Evolutionary conservation across 805 yeast genomes (phyloP), one percentile per base, ranked within the genome.

Genomic region (Kodamaea kaohsiungensis): DNA sequence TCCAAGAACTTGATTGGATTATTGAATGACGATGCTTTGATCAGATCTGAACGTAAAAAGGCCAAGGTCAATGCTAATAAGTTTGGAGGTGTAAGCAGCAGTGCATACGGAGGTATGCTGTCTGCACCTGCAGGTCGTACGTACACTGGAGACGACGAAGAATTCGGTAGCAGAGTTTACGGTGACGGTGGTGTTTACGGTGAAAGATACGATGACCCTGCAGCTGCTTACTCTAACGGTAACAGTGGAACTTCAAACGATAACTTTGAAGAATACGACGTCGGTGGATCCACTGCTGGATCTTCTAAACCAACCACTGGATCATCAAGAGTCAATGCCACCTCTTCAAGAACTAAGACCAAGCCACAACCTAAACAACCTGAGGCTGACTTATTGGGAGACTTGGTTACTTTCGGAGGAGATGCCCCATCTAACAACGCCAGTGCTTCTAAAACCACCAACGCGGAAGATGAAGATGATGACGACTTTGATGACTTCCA

Each of bases 401-500:
- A 76, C 54, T 71, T 75, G 61, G 59, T 81, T 56, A 10, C 43
- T 3, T 39, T 39, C 17, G 43, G 43, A 10, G 45, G 19, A 30
- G 75, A 78, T 27, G 77, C 80, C 56, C 81, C 73, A 51, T 72
- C 67, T 4, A 19, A 22, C 45, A 59, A 62, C 8, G 52, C 68
- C 25, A 59, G 65, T 8, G 49, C 65, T 39, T 42, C 64, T n/a
- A 43, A 65, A 8, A 54, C 69, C 22, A 50, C 60, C 10, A 59
- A 59, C 10, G 56, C 57, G 3, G 55, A 55, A 12, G 69, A 67
- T 5, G 83, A 79, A 8, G 88, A 81, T 53, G 91, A 84, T 53
- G 90, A 87, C 58, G 95, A 88, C 42, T 89, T 89, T 66, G 91
- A 88, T 59, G 95, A 88, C 59, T 88, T 88, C 78, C 93, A 88